phyloP scores from a whole-genome alignment of 768 basidiomycete species.

The Calocybe cyanea region DNA sequence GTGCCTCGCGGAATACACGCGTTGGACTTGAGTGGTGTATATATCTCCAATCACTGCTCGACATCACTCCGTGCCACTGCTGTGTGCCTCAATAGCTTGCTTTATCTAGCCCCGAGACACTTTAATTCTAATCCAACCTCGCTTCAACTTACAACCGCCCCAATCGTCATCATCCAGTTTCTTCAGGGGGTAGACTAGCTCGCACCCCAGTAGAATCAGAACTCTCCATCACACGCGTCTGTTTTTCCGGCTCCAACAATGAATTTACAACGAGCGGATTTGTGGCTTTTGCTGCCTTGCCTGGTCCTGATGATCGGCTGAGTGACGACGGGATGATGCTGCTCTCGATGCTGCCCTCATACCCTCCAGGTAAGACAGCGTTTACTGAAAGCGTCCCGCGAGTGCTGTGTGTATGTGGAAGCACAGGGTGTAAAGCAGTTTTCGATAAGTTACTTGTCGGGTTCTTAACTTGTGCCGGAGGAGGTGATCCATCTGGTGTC shows the following conservation, averaged over 20 bases:
- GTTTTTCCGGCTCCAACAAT: conserved; percentile 23
- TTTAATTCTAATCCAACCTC: no score
- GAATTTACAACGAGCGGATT: conserved; percentile 29
- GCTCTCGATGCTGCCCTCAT: conserved; percentile 1
- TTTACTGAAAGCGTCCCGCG: conserved; percentile 2
- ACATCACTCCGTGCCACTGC: no score
- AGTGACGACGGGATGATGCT: conserved; percentile 13
- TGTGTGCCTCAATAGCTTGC: no score
- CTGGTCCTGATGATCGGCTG: conserved; percentile 11
- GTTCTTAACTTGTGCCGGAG: background rate
- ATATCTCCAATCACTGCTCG: no score
- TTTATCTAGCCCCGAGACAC: no score
- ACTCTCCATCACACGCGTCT: conserved; percentile 34
- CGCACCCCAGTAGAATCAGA: conserved; percentile 28
- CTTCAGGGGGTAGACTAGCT: conserved; percentile 18
- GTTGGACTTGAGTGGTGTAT: no score
- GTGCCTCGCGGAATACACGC: conserved; percentile 18
- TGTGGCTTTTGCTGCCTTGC: conserved; percentile 13
- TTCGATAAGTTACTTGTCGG: conserved; percentile 6
- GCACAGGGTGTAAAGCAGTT: background rate
- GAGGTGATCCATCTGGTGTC: conserved; percentile 14
- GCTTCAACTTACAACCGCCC: no score
- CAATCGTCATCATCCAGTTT: no score
- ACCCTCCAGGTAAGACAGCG: background rate
- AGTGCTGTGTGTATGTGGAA: background rate